A percentile compares a stretch with the other conserved stretches of the same genome.
Evolutionary conservation across 2,329 filamentous ascomycete species (phyloP).

Genomic region (Elsinoe necatrix): DNA sequence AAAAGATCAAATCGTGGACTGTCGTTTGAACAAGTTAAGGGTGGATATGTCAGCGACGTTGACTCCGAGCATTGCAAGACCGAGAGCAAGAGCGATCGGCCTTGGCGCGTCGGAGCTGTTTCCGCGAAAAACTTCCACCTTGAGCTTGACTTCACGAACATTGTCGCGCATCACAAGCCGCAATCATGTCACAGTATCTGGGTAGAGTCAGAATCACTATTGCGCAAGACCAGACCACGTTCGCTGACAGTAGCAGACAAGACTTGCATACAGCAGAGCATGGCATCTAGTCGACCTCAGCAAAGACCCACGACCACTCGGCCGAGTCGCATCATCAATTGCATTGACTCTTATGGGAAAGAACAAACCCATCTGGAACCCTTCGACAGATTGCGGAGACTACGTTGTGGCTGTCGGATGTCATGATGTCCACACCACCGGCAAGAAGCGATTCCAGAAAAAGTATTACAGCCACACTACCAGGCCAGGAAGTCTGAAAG

Average conservation of each 20-base stretch:
- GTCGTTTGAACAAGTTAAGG: background rate
- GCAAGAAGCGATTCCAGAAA: slow-evolving; percentile 89
- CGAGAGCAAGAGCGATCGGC: background rate
- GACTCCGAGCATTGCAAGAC: background rate
- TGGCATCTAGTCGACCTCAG: slow-evolving; percentile 84
- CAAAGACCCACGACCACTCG: slow-evolving; percentile 65
- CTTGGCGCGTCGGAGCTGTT: slow-evolving; percentile 13
- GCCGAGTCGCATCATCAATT: slow-evolving; percentile 80
- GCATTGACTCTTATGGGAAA: slow-evolving; percentile 91
- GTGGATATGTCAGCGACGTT: slow-evolving; percentile 10
- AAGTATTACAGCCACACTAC: slow-evolving; percentile 94
- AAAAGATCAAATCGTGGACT: too few species aligned
- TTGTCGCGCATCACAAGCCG: background rate
- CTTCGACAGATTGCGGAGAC: slow-evolving; percentile 96
- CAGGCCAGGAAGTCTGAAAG: slow-evolving; percentile 73
- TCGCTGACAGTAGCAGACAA: slow-evolving; percentile 54
- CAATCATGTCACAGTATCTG: slow-evolving; percentile 67
- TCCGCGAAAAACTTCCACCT: slow-evolving; percentile 10
- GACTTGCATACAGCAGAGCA: slow-evolving; percentile 88
- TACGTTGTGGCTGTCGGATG: slow-evolving; percentile 94
- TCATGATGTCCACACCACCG: slow-evolving; percentile 75
- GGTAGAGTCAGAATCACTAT: slow-evolving; percentile 54
- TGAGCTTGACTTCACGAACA: background rate
- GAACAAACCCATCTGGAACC: slow-evolving; percentile 96
- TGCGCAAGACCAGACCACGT: slow-evolving; percentile 2